Evolutionary conservation across 192 early-diverging fungal genomes (phyloP).

Genomic region (Podochytrium sp.): DNA sequence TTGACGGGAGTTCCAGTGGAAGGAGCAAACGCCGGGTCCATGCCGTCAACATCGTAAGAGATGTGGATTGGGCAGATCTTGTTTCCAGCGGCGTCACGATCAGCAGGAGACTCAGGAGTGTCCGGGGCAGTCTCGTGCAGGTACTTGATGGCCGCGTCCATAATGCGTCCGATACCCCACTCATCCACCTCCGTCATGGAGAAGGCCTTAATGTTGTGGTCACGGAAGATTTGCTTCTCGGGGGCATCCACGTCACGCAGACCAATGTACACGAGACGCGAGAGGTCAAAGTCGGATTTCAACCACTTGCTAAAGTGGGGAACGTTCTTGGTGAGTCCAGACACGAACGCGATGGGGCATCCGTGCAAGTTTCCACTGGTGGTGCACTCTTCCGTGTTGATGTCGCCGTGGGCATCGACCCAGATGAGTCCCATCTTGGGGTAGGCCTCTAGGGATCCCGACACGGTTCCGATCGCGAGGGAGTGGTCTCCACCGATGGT

Average conservation of each 20-base stretch:
- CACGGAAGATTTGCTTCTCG: constrained; percentile 83
- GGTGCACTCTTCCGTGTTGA: constrained; percentile 90
- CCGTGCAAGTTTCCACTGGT: constrained; percentile 94
- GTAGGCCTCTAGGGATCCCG: constrained; percentile 75
- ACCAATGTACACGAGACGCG: constrained; percentile 93
- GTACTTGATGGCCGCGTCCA: constrained; percentile 91
- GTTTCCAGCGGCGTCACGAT: constrained; percentile 22
- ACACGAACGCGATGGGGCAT: constrained; percentile 88
- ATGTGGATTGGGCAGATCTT: constrained; percentile 32
- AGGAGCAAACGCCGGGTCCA: constrained; percentile 93
- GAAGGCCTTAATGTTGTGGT: constrained; percentile 89
- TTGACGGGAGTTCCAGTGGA: constrained; percentile 95
- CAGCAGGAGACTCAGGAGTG: not conserved
- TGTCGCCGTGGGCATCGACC: constrained; percentile 95
- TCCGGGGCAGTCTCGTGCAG: constrained; percentile 61
- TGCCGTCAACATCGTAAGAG: constrained; percentile 80
- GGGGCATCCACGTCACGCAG: constrained; percentile 89
- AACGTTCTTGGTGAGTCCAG: constrained; percentile 67
- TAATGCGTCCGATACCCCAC: constrained; percentile 88
- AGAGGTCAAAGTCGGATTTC: constrained; percentile 69
- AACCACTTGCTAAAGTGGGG: constrained; percentile 77
- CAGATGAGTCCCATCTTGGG: constrained; percentile 87
- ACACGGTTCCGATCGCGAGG: constrained; percentile 87
- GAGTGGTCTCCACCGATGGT: constrained; percentile 97
- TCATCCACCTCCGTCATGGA: constrained; percentile 96